Evolutionary conservation across 2,329 filamentous ascomycete species (phyloP).

Genomic region (Elsinoe batatas): DNA sequence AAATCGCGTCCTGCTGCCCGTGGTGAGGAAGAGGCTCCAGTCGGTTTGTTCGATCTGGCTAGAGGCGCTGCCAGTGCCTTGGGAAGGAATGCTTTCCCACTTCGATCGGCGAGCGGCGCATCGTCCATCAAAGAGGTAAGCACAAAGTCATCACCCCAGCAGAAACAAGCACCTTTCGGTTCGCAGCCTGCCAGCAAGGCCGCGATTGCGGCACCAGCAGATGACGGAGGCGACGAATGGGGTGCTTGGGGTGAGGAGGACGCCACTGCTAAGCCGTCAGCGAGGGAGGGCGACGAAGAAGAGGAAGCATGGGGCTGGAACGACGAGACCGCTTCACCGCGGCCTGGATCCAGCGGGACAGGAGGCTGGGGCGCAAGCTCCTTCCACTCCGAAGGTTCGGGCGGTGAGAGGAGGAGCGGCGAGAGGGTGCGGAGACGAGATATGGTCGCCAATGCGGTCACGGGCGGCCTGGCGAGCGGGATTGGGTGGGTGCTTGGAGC

Average conservation of each 20-base stretch:
- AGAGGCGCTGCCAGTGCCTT: slow-evolving; percentile 40
- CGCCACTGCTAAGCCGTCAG: background rate
- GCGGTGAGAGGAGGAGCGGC: background rate
- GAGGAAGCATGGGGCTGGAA: slow-evolving; percentile 10
- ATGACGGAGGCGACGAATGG: slow-evolving; percentile 8
- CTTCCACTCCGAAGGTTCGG: background rate
- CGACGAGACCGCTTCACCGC: background rate
- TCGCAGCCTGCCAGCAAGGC: background rate
- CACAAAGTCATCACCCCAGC: slow-evolving; percentile 16
- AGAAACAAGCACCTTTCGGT: slow-evolving; percentile 7
- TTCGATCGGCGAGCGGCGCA: slow-evolving; percentile 17
- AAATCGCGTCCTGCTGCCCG: slow-evolving; percentile 22
- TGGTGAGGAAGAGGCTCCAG: slow-evolving; percentile 39
- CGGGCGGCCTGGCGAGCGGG: slow-evolving; percentile 51
- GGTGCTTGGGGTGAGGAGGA: background rate
- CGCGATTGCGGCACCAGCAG: too few species aligned
- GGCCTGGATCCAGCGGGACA: background rate
- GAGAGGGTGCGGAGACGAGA: slow-evolving; percentile 58
- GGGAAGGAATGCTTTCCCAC: slow-evolving; percentile 37
- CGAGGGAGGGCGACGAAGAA: slow-evolving; percentile 3
- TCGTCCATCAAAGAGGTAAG: slow-evolving; percentile 17
- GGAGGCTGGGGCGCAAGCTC: background rate
- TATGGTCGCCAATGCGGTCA: slow-evolving; percentile 56
- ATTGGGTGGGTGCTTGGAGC: slow-evolving; percentile 55
- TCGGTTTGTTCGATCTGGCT: slow-evolving; percentile 45